Evolutionary conservation across 2,329 filamentous ascomycete species (phyloP), one percentile per base, ranked within the genome.

Genomic region (Chaetomium sp.): DNA sequence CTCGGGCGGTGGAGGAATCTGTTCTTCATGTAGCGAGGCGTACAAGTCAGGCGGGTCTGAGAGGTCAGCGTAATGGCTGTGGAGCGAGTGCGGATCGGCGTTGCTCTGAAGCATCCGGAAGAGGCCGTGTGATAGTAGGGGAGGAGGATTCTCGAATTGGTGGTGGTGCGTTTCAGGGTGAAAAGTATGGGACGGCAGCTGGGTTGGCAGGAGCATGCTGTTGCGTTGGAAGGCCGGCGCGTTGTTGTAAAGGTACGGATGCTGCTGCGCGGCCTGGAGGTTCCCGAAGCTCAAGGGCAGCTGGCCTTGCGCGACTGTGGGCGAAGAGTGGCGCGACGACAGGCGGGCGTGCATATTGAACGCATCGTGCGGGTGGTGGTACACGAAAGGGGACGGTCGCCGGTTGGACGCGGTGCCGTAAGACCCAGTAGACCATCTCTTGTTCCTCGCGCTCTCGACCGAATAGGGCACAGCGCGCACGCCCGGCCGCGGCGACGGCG

Each of bases 341-440:
- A 88, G 82, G 38, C 85, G 82, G 67, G 85, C 82, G 60, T 84
- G 82, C 29, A 80, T 74, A 64, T 83, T 84, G 70, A 87, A 87
- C 33, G 83, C 78, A 60, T 90, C 87, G 60, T 85, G 81, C 4
- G 82, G 79, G 66, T 85, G 82, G 68, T 89, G 84, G 74, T 88
- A 88, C 51, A 88, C 81, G 68, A 87, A 86, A 2, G 88, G 83
- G 35, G 86, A 82, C 29, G 83, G 82, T 35, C 87, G 81, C 63
- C 84, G 79, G 71, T 78, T 85, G 27, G 81, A 80, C 23, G 80
- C 76, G 1, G 86, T 83, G 23, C 83, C 87, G 65, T 89, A 91
- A 3, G 88, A 91, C 16, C 89, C 90, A 3, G 90, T 92, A 23
- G 90, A 92, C 90, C 90, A 93, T 69, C 90, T 83, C 80, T 92